A percentile compares a stretch with the other conserved stretches of the same genome.
These are phyloP conservation scores for Talaromyces sp. DNA, from an alignment of 2,329 filamentous ascomycete genomes.

Conservation along the genomic window DNA sequence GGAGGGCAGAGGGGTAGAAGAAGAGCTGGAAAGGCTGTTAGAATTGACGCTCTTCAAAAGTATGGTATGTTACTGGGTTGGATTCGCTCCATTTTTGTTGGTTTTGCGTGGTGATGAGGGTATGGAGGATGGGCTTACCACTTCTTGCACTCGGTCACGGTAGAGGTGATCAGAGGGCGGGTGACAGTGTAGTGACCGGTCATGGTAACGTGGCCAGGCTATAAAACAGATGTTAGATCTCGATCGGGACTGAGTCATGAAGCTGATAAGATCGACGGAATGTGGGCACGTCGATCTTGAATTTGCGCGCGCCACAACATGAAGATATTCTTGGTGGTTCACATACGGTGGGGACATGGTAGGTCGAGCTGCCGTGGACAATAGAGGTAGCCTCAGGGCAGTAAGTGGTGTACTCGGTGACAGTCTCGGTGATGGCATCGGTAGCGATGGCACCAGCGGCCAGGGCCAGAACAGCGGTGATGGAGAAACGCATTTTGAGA, in stretches of 20 bases:
- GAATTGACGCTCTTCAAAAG: not conserved
- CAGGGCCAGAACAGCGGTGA: slow-evolving; percentile 44
- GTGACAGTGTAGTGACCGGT: slow-evolving; percentile 69
- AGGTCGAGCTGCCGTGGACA: slow-evolving; percentile 66
- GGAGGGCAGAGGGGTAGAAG: slow-evolving; percentile 24
- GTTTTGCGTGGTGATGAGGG: not conserved
- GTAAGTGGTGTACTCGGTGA: slow-evolving; percentile 70
- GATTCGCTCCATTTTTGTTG: not conserved
- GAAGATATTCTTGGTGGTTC: not conserved
- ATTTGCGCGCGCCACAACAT: not conserved
- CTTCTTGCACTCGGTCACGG: slow-evolving; percentile 51
- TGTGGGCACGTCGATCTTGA: not conserved
- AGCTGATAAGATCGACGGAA: not conserved
- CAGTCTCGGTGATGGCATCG: slow-evolving; percentile 62
- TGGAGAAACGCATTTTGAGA: slow-evolving; percentile 55
- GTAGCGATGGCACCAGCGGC: slow-evolving; percentile 43
- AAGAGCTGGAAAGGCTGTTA: slow-evolving; percentile 21
- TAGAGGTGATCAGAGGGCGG: slow-evolving; percentile 56
- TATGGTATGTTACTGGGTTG: not conserved
- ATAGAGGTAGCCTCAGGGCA: slow-evolving; percentile 69
- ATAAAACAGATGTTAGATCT: slow-evolving; percentile 10
- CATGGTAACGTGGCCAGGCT: slow-evolving; percentile 71
- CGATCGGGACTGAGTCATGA: not conserved
- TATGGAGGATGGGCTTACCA: slow-evolving; percentile 34
- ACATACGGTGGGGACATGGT: slow-evolving; percentile 67